Percentiles rank a stretch among this genome's conserved stretches.
These are phyloP conservation scores for baker's yeast (Saccharomyces cerevisiae) DNA, from an alignment of 805 yeast genomes.

Conservation along the genomic window DNA sequence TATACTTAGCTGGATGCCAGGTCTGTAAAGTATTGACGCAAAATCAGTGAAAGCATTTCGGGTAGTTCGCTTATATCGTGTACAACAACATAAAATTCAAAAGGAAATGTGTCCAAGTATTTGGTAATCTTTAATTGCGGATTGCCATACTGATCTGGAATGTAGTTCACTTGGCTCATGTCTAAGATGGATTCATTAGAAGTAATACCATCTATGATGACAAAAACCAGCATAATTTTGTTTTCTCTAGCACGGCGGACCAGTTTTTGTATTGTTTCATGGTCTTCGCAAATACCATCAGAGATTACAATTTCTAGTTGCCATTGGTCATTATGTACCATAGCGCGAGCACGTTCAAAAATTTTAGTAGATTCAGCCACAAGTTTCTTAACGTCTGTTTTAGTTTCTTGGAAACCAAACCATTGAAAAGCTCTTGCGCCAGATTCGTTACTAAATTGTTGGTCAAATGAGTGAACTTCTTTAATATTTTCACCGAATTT, in stretches of 20 bases:
- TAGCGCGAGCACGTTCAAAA: constrained; percentile 53
- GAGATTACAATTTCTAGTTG: constrained; percentile 86
- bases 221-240: constrained; percentile 89
- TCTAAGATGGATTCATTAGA: constrained; percentile 82
- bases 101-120: constrained; percentile 90
- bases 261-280: constrained; percentile 67
- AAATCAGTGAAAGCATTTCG: constrained; percentile 76
- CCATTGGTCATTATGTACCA: constrained; percentile 66
- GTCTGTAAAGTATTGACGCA: constrained; percentile 87
- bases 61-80: constrained; percentile 85
- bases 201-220: constrained; percentile 76
- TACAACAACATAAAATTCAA: constrained; percentile 92
- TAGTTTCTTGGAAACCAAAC: constrained; percentile 83
- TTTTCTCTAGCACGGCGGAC: constrained; percentile 90
- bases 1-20: constrained; percentile 33
- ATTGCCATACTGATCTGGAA: constrained; percentile 60
- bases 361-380: constrained; percentile 64
- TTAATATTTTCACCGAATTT: constrained; percentile 79
- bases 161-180: constrained; percentile 86
- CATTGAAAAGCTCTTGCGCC: constrained; percentile 80
- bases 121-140: constrained; percentile 68
- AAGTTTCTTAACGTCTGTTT: constrained; percentile 73
- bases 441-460: constrained; percentile 72
- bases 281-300: constrained; percentile 97
- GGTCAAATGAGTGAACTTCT: constrained; percentile 83